phyloP scores from a whole-genome alignment of 352 stramenopile species.

The Phytophthora tentaculata region DNA sequence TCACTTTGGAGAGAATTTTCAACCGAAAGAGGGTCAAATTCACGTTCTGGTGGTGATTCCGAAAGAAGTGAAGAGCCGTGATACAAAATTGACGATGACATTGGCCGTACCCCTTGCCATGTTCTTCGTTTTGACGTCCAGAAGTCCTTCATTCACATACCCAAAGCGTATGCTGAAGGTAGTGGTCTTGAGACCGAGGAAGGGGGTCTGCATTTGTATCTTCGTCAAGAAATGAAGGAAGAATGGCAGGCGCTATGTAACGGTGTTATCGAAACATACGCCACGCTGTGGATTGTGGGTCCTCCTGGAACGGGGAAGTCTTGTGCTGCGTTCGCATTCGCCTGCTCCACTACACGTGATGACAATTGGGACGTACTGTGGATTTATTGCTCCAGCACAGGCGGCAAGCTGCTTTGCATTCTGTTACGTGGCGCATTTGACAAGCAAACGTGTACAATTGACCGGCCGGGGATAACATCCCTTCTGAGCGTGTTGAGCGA shows the following conservation, averaged over 20 bases:
- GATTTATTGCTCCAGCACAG: neutral
- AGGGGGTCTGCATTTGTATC: neutral
- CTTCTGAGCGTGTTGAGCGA: neutral
- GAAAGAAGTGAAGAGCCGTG: too few species aligned
- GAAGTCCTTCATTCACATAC: neutral
- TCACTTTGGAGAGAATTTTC: too few species aligned
- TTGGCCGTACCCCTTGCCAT: neutral
- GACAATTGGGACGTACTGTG: neutral
- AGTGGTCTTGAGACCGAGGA: neutral
- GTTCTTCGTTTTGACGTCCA: neutral
- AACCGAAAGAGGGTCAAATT: too few species aligned
- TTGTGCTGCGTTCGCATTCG: neutral
- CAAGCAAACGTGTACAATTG: neutral
- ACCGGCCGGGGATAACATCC: neutral
- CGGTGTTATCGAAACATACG: neutral
- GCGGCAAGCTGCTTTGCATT: neutral
- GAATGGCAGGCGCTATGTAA: neutral
- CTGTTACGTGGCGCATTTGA: neutral
- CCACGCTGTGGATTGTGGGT: neutral
- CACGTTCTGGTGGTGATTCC: too few species aligned
- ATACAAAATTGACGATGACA: too few species aligned
- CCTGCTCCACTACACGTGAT: neutral
- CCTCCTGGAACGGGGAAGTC: neutral
- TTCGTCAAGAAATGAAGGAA: neutral
- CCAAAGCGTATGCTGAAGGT: neutral